Evolutionary conservation across 257 asterid genomes (phyloP), one percentile per base, ranked within the genome.

Genomic region (Lithospermum erythrorhizon): DNA sequence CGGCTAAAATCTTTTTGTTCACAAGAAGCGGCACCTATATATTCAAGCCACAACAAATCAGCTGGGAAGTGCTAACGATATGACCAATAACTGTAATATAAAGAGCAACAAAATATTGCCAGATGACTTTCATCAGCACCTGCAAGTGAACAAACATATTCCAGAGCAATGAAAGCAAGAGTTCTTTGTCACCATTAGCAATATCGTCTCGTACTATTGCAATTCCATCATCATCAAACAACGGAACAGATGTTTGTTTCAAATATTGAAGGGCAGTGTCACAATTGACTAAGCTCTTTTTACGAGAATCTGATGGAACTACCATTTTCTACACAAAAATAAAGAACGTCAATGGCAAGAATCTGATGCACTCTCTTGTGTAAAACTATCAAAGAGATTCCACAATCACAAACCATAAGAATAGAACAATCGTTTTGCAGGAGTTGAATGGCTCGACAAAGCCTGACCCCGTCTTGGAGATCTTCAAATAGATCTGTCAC

Each of bases 81-180:
- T 1, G 52, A 21, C 18, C 53, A 32, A 53, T 7, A 23, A 14
- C 18, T 20, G 41, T 48, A 53, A 56, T 65, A 25, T 57, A 68
- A 64, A 61, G 51, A 53, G 65, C 14, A 27, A 18, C 47, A 63
- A n/a, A 11, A 57, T 4, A 19, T 19, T 57, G 19, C 30, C 64
- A 51, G 60, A 47, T 37, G 63, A 68, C 19, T 64, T 45, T 58
- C 45, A 67, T 21, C 52, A 64, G 30, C 71, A 90, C 98, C 96
- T 87, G 98, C 68, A 90, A 80, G 83, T 87, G 83, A 72, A 87
- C 87, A 81, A 90, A 90, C 72, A 87, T 79, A 80, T 79, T 87
- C 98, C 98, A 90, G 55, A 87, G 84, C 82, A 87, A 74, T 65
- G 94, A 78, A 66, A 90, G 75, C 57, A 79, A 74, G 54, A 90